Conservation (phyloP, 1,284 basidiomycete genomes). For the Marasmius oreades region DNA sequence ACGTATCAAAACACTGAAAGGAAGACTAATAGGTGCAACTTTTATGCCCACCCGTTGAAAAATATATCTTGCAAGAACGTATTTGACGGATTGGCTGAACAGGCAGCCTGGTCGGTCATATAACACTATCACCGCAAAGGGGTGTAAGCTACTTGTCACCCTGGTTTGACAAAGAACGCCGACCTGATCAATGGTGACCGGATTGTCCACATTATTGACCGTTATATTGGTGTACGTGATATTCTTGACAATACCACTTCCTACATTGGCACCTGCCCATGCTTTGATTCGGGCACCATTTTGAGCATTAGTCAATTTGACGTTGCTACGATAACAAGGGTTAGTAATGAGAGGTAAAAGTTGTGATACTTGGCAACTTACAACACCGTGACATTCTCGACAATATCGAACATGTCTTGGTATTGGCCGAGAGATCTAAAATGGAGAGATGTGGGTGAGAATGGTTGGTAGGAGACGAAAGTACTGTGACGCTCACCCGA, state of each 20-base stretch:
- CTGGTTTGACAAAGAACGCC: slow-evolving; percentile 8
- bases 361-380: slow-evolving; percentile 20
- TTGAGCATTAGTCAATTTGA: slow-evolving; percentile 55
- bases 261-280: slow-evolving; percentile 58
- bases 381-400: slow-evolving; percentile 55
- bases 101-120: slow-evolving; percentile 39
- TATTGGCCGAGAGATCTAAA: slow-evolving; percentile 47
- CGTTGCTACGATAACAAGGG: slow-evolving; percentile 32
- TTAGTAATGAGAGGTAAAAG: neutral
- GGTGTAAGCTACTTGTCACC: neutral
- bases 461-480: neutral
- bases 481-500: slow-evolving; percentile 34
- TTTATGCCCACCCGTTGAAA: slow-evolving; percentile 43
- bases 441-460: slow-evolving; percentile 32
- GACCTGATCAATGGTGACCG: slow-evolving; percentile 52
- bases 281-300: slow-evolving; percentile 67
- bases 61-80: slow-evolving; percentile 49
- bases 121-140: slow-evolving; percentile 42
- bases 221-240: slow-evolving; percentile 47
- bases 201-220: slow-evolving; percentile 50
- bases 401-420: slow-evolving; percentile 57
- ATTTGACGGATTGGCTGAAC: slow-evolving; percentile 49
- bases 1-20: neutral
- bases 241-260: slow-evolving; percentile 57
- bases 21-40: neutral